phyloP scores from a whole-genome alignment of 73 alveolate genomes.

The Blepharisma stoltei region DNA sequence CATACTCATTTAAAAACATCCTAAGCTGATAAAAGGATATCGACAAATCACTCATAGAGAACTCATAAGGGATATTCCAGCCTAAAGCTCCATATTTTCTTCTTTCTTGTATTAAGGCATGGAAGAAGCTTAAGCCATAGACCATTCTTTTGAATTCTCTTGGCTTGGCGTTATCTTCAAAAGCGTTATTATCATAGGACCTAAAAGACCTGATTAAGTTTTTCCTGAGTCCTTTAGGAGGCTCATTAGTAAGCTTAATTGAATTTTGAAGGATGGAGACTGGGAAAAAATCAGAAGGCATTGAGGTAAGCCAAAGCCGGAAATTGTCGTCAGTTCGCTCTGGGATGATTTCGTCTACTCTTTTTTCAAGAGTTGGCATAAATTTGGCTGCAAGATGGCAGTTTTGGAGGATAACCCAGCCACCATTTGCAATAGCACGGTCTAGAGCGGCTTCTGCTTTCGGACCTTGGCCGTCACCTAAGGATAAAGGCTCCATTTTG shows the following conservation, averaged over 20 bases:
- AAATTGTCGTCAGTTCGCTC: slow-evolving; percentile 48
- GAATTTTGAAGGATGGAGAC: slow-evolving; percentile 92
- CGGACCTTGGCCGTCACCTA: slow-evolving; percentile 95
- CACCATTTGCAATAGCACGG: slow-evolving; percentile 84
- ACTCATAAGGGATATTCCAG: slow-evolving; percentile 99
- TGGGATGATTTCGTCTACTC: slow-evolving; percentile 40
- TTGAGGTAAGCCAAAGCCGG: slow-evolving; percentile 97
- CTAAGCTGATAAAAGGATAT: slow-evolving; percentile 90
- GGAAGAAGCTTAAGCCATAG: slow-evolving; percentile 97
- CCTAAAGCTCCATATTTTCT: slow-evolving; percentile 99
- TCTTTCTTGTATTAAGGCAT: slow-evolving; percentile 97
- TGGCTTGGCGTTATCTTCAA: slow-evolving; percentile 86
- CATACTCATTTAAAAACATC: slow-evolving; percentile 74
- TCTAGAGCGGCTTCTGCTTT: slow-evolving; percentile 91
- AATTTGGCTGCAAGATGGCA: slow-evolving; percentile 96
- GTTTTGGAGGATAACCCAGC: slow-evolving; percentile 96
- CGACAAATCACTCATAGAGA: slow-evolving; percentile 80
- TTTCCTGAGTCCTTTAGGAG: slow-evolving; percentile 97
- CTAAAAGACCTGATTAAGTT: slow-evolving; percentile 85
- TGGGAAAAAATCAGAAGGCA: slow-evolving; percentile 97
- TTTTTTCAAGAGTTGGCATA: slow-evolving; percentile 95
- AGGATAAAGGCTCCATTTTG: slow-evolving; percentile 80
- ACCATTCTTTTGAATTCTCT: slow-evolving; percentile 82
- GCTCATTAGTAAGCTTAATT: slow-evolving; percentile 95
- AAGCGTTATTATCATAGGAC: slow-evolving; percentile 81